These are phyloP conservation scores for Calonectria hongkongensis DNA, from an alignment of 2,329 filamentous ascomycete species.

Conservation along the genomic window DNA sequence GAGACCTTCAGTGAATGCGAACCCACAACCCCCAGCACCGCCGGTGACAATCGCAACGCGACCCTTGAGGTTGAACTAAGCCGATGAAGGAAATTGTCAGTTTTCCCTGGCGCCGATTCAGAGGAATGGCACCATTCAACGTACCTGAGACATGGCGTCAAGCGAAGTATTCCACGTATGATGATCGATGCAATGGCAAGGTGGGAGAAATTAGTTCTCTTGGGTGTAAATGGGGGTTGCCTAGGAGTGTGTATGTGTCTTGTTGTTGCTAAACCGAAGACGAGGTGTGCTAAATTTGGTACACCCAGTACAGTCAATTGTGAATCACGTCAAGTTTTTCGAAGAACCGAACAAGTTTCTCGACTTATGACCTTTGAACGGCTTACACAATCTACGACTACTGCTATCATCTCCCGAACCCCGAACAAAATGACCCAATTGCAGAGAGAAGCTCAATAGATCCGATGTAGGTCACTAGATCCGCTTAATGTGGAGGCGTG, in stretches of 20 bases:
- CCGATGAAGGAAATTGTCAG: slow-evolving; percentile 3
- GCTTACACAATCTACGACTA: slow-evolving; percentile 12
- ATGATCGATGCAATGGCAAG: not conserved
- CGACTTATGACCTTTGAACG: slow-evolving; percentile 16
- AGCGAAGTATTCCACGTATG: not conserved
- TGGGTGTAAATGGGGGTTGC: slow-evolving; percentile 14
- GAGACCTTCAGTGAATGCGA: slow-evolving; percentile 75
- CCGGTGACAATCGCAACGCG: slow-evolving; percentile 67
- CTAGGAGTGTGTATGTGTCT: not conserved
- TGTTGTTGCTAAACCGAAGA: not conserved
- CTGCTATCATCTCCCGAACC: slow-evolving; percentile 22
- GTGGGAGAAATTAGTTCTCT: not conserved
- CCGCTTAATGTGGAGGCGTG: slow-evolving; percentile 24
- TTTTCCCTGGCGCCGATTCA: not conserved
- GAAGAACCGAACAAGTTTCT: slow-evolving; percentile 5
- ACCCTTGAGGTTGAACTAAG: slow-evolving; percentile 68
- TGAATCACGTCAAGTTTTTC: slow-evolving; percentile 16
- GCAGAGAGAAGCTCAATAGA: not conserved
- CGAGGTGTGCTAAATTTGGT: slow-evolving; percentile 4
- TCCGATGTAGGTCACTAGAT: not conserved
- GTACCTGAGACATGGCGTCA: slow-evolving; percentile 22
- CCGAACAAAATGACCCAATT: slow-evolving; percentile 9
- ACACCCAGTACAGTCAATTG: not conserved
- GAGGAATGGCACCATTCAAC: not conserved
- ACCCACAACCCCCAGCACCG: slow-evolving; percentile 77